These are phyloP conservation scores for Thelephora ganbajun DNA, from an alignment of 768 basidiomycete genomes.

Conservation along the genomic window DNA sequence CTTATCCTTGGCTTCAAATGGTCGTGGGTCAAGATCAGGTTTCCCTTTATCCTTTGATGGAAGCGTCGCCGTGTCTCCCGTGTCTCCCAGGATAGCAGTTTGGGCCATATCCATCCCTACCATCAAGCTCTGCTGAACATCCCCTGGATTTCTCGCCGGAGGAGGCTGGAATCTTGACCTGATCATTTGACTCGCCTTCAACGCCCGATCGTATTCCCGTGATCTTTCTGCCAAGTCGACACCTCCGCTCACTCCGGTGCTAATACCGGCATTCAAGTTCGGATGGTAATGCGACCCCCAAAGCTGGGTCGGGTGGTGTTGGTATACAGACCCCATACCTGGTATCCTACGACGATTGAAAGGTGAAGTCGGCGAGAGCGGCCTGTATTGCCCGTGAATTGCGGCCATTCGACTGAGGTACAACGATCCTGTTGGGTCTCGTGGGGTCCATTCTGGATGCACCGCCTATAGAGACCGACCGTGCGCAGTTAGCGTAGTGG, in stretches of 20 bases:
- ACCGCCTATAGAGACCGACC: conserved; percentile 39
- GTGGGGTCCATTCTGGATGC: conserved; percentile 91
- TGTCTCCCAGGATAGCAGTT: conserved; percentile 65
- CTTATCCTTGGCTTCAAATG: conserved; percentile 6
- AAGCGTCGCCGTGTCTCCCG: conserved; percentile 31
- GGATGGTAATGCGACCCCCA: too few species aligned
- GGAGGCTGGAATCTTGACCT: conserved; percentile 5
- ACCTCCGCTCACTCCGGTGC: not conserved
- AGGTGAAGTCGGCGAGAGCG: conserved; percentile 30
- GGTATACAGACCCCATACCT: conserved; percentile 5
- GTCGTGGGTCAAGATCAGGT: conserved; percentile 1
- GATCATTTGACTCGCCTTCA: conserved; percentile 49
- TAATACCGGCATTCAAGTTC: not conserved
- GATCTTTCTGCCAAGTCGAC: conserved; percentile 32
- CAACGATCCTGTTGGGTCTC: conserved; percentile 81
- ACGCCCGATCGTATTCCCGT: conserved; percentile 65
- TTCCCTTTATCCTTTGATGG: not conserved
- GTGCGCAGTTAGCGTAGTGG: too few species aligned
- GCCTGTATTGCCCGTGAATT: too few species aligned
- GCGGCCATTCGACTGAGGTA: conserved; percentile 76
- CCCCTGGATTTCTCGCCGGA: conserved; percentile 24
- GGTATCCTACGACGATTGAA: conserved; percentile 14
- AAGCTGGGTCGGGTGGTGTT: conserved; percentile 15
- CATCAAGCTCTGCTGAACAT: conserved; percentile 22
- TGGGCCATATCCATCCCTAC: conserved; percentile 43